Evolutionary conservation across 1,284 basidiomycete genomes (phyloP).

Genomic region (Leccinum griseonigrum): DNA sequence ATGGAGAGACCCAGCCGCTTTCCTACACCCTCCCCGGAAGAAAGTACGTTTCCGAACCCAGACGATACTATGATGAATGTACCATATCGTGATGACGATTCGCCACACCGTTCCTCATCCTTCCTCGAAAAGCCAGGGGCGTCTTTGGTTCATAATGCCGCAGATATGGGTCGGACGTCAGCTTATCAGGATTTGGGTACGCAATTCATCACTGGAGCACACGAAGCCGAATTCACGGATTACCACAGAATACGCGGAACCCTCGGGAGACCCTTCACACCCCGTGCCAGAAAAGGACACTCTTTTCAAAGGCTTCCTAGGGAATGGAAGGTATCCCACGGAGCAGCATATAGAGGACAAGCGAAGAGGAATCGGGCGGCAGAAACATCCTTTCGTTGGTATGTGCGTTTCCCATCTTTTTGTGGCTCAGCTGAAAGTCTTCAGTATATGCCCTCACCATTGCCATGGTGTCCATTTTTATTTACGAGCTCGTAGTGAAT

Average conservation of each 20-base stretch:
- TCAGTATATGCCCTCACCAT: slow-evolving; percentile 62
- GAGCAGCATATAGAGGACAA: slow-evolving; percentile 84
- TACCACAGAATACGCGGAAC: slow-evolving; percentile 58
- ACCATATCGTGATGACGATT: slow-evolving; percentile 30
- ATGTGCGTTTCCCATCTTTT: slow-evolving; percentile 8
- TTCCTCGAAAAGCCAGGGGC: slow-evolving; percentile 37
- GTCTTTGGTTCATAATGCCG: slow-evolving; percentile 46
- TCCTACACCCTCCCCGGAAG: slow-evolving; percentile 15
- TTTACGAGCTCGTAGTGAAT: slow-evolving; percentile 80
- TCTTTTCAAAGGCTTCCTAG: slow-evolving; percentile 42
- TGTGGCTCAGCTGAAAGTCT: slow-evolving; percentile 6
- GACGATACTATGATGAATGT: slow-evolving; percentile 4
- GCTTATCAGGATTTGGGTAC: slow-evolving; percentile 57
- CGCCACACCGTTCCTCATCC: slow-evolving; percentile 17
- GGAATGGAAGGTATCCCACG: slow-evolving; percentile 58
- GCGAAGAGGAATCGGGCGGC: slow-evolving; percentile 79
- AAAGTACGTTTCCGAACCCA: slow-evolving; percentile 4
- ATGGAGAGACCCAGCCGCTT: slow-evolving; percentile 9
- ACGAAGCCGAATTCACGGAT: not conserved
- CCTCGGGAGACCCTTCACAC: slow-evolving; percentile 32
- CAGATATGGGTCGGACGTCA: slow-evolving; percentile 37
- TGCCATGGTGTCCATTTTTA: slow-evolving; percentile 70
- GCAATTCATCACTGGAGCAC: slow-evolving; percentile 12
- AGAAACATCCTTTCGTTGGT: slow-evolving; percentile 78
- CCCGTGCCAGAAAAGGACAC: slow-evolving; percentile 37